These are phyloP conservation scores for Thielaviopsis musarum DNA, from an alignment of 2,329 filamentous ascomycete species.

Conservation along the genomic window DNA sequence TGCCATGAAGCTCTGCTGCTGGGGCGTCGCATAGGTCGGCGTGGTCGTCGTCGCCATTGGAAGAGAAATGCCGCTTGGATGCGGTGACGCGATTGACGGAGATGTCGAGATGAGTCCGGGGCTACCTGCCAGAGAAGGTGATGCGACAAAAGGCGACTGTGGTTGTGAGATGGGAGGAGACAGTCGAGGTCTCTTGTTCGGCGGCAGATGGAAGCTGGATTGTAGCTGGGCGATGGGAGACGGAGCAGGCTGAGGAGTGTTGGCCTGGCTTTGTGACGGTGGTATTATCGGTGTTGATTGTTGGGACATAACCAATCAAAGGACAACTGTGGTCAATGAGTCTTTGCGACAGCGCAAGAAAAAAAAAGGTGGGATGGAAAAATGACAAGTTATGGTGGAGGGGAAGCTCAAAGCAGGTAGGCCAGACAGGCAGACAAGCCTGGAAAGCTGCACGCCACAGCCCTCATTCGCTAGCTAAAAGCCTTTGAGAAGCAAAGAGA, in stretches of 20 bases:
- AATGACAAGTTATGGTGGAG: slow-evolving; percentile 1
- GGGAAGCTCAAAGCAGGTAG: slow-evolving; percentile 4
- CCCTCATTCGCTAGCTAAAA: slow-evolving; percentile 27
- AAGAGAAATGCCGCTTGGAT: not conserved
- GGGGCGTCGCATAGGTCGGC: slow-evolving; percentile 4
- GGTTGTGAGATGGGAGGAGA: slow-evolving; percentile 55
- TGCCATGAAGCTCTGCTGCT: slow-evolving; percentile 8
- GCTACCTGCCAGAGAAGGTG: slow-evolving; percentile 30
- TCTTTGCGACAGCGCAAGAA: not conserved
- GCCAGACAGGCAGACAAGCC: slow-evolving; percentile 32
- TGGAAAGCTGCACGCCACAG: slow-evolving; percentile 27
- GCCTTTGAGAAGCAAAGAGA: not conserved
- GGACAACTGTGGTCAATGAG: not conserved
- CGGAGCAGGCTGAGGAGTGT: slow-evolving; percentile 35
- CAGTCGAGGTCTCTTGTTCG: slow-evolving; percentile 55
- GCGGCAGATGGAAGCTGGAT: slow-evolving; percentile 40
- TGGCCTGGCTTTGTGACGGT: not conserved
- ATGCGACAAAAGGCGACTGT: slow-evolving; percentile 40
- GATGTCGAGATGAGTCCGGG: slow-evolving; percentile 24
- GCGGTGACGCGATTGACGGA: slow-evolving; percentile 18
- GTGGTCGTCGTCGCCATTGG: slow-evolving; percentile 10
- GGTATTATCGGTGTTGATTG: not conserved
- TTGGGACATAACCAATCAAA: slow-evolving; percentile 3
- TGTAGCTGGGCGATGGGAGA: slow-evolving; percentile 42
- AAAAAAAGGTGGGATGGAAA: slow-evolving; percentile 7